phyloP scores from a whole-genome alignment of 1,139 yeast species.

The Diutina scorzettiae region DNA sequence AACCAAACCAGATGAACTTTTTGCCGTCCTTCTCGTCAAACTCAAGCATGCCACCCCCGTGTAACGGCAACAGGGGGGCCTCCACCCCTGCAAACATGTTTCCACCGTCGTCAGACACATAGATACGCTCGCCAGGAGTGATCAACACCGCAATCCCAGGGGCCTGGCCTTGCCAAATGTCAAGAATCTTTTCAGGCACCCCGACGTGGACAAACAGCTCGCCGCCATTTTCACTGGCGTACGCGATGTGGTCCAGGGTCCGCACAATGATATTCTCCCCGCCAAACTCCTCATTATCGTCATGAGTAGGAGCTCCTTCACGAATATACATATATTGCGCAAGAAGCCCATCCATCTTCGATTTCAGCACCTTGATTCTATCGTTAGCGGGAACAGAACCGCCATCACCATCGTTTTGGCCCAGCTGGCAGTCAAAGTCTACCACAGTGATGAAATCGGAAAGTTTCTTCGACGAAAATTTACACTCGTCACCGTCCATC shows the following conservation, averaged over 20 bases:
- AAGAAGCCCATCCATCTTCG: constrained; percentile 33
- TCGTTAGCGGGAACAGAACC: not conserved
- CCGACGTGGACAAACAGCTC: constrained; percentile 37
- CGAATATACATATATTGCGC: constrained; percentile 46
- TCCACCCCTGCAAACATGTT: constrained; percentile 24
- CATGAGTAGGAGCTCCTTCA: constrained; percentile 31
- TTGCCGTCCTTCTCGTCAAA: constrained; percentile 46
- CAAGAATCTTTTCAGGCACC: constrained; percentile 36
- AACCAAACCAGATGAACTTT: constrained; percentile 64
- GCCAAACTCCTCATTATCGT: constrained; percentile 19
- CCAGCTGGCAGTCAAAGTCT: constrained; percentile 15
- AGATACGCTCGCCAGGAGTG: constrained; percentile 39
- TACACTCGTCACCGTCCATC: constrained; percentile 41
- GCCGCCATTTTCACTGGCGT: constrained; percentile 76
- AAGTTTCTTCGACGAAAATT: constrained; percentile 9
- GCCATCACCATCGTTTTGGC: constrained; percentile 17
- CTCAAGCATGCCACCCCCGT: constrained; percentile 9
- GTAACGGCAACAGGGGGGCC: not conserved
- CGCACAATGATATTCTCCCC: constrained; percentile 58
- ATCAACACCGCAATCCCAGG: constrained; percentile 56
- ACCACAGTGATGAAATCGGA: constrained; percentile 9
- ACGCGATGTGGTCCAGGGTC: constrained; percentile 40
- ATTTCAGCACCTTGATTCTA: constrained; percentile 17
- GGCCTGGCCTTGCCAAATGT: constrained; percentile 47
- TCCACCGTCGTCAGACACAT: constrained; percentile 60